Conservation (phyloP, 2,329 filamentous ascomycete genomes). For the Coleophoma eucalyptorum region DNA sequence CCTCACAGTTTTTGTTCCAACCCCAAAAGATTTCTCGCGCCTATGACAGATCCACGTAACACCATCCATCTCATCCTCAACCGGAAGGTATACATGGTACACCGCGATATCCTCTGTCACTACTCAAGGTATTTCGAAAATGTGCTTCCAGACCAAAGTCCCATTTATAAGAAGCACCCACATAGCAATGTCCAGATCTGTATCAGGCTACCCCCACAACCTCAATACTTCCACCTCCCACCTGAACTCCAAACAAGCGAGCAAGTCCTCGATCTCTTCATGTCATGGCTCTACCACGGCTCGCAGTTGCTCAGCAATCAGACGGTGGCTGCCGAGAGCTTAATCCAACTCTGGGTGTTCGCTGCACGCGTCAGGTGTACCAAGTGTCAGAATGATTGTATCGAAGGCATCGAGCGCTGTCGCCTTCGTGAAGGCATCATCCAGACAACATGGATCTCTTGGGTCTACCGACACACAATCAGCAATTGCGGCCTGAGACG, state of each 20-base stretch:
- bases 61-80: too few species aligned
- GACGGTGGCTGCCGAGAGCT: not conserved
- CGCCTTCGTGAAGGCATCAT: not conserved
- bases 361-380: conserved; percentile 1
- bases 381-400: conserved; percentile 7
- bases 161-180: not conserved
- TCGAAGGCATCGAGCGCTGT: conserved; percentile 3
- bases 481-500: conserved; percentile 1
- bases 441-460: not conserved
- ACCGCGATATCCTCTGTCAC: conserved; percentile 5
- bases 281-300: conserved; percentile 10
- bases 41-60: too few species aligned
- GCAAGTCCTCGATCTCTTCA: conserved; percentile 1
- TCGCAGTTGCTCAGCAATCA: not conserved
- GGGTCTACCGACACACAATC: conserved; percentile 4
- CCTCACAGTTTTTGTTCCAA: too few species aligned
- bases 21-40: too few species aligned
- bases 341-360: conserved; percentile 9
- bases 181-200: not conserved
- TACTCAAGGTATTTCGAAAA: conserved; percentile 6
- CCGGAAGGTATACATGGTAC: not conserved
- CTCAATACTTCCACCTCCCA: not conserved
- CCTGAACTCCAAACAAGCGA: not conserved
- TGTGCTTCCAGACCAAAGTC: not conserved
- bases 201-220: not conserved